Conservation (phyloP, 768 basidiomycete species). For the Auriscalpium orientale region DNA sequence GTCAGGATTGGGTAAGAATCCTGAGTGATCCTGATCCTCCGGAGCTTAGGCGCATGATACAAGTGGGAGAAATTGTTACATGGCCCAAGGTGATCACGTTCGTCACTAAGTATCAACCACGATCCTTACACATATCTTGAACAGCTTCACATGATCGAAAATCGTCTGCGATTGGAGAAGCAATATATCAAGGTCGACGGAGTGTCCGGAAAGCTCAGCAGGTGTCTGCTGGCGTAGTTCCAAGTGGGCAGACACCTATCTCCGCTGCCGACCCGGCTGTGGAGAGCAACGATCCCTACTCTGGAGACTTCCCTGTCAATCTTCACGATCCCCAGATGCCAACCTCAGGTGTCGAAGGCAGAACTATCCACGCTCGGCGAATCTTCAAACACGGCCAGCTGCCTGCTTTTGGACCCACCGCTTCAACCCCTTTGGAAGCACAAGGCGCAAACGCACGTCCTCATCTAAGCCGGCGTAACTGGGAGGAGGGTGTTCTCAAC, state of each 20-base stretch:
- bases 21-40: slow-evolving; percentile 75
- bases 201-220: slow-evolving; percentile 53
- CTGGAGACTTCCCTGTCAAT: background rate
- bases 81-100: slow-evolving; percentile 78
- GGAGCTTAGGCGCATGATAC: slow-evolving; percentile 82
- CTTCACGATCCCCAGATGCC: background rate
- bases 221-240: slow-evolving; percentile 12
- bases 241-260: background rate
- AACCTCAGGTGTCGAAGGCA: background rate
- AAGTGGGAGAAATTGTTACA: slow-evolving; percentile 83
- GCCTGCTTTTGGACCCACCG: background rate
- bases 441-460: background rate
- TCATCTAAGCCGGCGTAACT: background rate
- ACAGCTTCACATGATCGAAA: slow-evolving; percentile 90
- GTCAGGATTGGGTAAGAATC: slow-evolving; percentile 29
- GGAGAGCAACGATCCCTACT: background rate
- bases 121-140: background rate
- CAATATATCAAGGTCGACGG: slow-evolving; percentile 78
- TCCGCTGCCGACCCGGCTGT: background rate
- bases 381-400: background rate
- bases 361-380: background rate
- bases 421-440: background rate
- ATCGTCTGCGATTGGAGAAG: slow-evolving; percentile 78
- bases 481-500: background rate
- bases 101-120: no score